Conservation (phyloP, 495 filamentous ascomycete species). For the Podospora comata region DNA sequence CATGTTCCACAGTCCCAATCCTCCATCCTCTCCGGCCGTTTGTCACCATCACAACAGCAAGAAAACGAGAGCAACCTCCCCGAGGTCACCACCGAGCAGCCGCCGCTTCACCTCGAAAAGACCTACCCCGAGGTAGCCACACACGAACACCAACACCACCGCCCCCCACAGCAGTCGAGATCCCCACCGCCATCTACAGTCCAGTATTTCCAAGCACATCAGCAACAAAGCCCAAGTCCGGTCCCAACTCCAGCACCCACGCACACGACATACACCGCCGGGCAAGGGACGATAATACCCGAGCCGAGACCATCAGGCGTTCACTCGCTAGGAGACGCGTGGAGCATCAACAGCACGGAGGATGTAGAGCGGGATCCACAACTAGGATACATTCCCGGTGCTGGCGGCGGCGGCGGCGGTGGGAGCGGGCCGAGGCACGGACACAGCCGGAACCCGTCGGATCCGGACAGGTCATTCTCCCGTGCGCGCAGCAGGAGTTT, state of each 20-base stretch:
- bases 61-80: not conserved
- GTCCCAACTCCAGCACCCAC: not conserved
- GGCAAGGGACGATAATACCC: not conserved
- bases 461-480: not conserved
- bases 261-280: not conserved
- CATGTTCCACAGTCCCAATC: conserved; percentile 1
- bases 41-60: not conserved
- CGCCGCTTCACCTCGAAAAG: conserved; percentile 11
- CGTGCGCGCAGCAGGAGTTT: not conserved
- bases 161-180: conserved; percentile 1
- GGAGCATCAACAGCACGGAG: conserved; percentile 12
- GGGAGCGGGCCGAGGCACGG: not conserved
- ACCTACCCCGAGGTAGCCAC: conserved; percentile 22
- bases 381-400: not conserved
- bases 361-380: not conserved
- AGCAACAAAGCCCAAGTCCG: not conserved
- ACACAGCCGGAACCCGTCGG: not conserved
- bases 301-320: conserved; percentile 12
- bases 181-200: not conserved
- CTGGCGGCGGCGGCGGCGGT: not conserved
- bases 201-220: not conserved
- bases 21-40: not conserved
- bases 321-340: conserved; percentile 13
- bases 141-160: not conserved
- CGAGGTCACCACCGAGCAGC: conserved; percentile 8